phyloP scores from a whole-genome alignment of 2,329 filamentous ascomycete genomes.

The Cladobotryum mycophilum region DNA sequence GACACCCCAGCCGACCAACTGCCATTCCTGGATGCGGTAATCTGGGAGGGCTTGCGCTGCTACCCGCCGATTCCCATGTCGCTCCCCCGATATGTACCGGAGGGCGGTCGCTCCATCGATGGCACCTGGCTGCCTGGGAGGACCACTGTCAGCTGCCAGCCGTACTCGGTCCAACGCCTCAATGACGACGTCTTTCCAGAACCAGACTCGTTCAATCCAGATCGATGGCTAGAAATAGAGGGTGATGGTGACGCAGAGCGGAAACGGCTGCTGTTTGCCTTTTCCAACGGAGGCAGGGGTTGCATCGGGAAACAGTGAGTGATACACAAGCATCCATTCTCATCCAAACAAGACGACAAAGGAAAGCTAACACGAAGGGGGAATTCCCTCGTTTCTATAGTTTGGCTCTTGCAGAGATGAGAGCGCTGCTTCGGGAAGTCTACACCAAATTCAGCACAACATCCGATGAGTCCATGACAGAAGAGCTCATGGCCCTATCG shows the following conservation, averaged over 20 bases:
- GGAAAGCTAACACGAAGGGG: neutral
- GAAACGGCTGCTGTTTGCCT: conserved; percentile 57
- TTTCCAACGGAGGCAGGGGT: conserved; percentile 58
- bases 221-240: conserved; percentile 71
- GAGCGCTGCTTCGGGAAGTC: conserved; percentile 54
- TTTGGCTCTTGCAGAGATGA: conserved; percentile 63
- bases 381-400: conserved; percentile 15
- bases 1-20: conserved; percentile 41
- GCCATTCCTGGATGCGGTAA: conserved; percentile 55
- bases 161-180: conserved; percentile 53
- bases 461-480: conserved; percentile 47
- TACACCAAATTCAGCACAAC: conserved; percentile 54
- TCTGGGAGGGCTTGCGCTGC: conserved; percentile 56
- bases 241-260: conserved; percentile 74
- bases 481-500: conserved; percentile 55
- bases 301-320: conserved; percentile 64
- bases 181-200: conserved; percentile 66
- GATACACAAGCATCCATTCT: too few relatives aligned
- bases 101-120: conserved; percentile 48
- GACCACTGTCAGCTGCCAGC: conserved; percentile 55
- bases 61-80: conserved; percentile 63
- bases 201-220: conserved; percentile 70
- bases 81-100: conserved; percentile 53
- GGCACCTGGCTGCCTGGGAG: conserved; percentile 46
- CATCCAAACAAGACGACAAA: too few relatives aligned